Evolutionary conservation across 768 basidiomycete genomes (phyloP), one percentile per base, ranked within the genome.

Genomic region (Tulasnella sp.): DNA sequence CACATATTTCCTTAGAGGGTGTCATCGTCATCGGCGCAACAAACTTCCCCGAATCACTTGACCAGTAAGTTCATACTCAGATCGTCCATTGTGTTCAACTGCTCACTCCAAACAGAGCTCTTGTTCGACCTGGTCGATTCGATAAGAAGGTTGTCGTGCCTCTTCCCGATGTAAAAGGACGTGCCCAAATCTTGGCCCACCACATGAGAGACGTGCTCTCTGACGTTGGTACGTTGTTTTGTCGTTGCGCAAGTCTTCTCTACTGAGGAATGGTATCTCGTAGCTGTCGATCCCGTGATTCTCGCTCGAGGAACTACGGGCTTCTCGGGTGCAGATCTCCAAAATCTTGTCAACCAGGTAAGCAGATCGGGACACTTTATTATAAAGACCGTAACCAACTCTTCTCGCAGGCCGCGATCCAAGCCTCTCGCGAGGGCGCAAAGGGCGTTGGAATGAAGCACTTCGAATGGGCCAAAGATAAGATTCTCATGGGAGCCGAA

Each of bases 381-480:
- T 17, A 42, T 49, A 3, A 34, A 67, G 72, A 25, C 19, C 77
- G 76, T 73, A 68, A 75, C 69, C 22, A 75, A 37, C 19, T 29
- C 29, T 7, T 25, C 75, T 91, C 90, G 80, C 89, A 93, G 86
- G 97, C 97, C 17, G 97, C 97, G 3, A 93, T 99, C 74, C 93
- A 97, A 82, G 97, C 97, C 12, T 91, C 94, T 15, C 91, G 93
- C 80, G 93, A 98, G 79, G 89, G 88, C 9, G 91, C 89, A 58
- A 86, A 85, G 69, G 87, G 89, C 78, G 95, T 99, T 7, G 84
- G 83, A 31, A 82, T 93, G 77, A 89, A 87, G 78, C 96, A 99
- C 82, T 93, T 99, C 82, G 97, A 99, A 85, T 99, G 97, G 97
- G 97, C 97, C 15, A 97, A 94, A 92, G 94, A 97, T 83, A 92